A percentile compares a stretch with the other conserved stretches of the same genome.
Evolutionary conservation across 352 stramenopile species (phyloP).

Genomic region (Phytophthora cryptogea): DNA sequence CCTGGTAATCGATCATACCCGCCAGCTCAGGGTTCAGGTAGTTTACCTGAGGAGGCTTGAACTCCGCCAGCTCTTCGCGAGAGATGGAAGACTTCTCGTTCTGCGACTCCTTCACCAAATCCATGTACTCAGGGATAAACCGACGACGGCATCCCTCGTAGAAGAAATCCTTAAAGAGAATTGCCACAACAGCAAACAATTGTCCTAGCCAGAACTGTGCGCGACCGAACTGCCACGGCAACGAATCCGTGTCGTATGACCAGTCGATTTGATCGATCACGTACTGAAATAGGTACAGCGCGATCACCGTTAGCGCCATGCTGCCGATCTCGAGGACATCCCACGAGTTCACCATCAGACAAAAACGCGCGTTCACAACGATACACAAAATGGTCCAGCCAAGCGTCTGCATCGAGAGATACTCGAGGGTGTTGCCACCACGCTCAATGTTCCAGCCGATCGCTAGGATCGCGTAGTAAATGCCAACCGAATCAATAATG

Average conservation of each 20-base stretch:
- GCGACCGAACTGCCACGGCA: conserved; percentile 76
- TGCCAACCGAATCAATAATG: conserved; percentile 77
- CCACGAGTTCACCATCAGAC: conserved; percentile 84
- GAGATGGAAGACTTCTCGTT: conserved; percentile 35
- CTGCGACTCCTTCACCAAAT: conserved; percentile 69
- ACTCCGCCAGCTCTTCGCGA: conserved; percentile 49
- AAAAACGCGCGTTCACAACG: conserved; percentile 79
- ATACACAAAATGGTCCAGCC: conserved; percentile 82
- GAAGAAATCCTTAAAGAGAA: conserved; percentile 74
- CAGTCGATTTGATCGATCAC: conserved; percentile 69
- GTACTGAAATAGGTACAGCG: conserved; percentile 72
- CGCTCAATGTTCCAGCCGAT: conserved; percentile 62
- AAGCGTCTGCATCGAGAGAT: conserved; percentile 62
- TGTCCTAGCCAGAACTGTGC: conserved; percentile 78
- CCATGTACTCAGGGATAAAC: conserved; percentile 70
- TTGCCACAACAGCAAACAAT: conserved; percentile 64
- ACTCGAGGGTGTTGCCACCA: conserved; percentile 60
- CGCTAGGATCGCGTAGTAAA: conserved; percentile 67
- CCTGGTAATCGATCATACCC: conserved; percentile 80
- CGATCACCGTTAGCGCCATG: conserved; percentile 58
- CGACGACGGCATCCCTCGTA: conserved; percentile 68
- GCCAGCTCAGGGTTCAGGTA: conserved; percentile 71
- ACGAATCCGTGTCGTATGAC: conserved; percentile 78
- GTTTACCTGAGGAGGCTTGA: conserved; percentile 52
- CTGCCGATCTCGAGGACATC: conserved; percentile 61